A percentile compares a stretch with the other conserved stretches of the same genome.
Conservation (phyloP, 2,329 filamentous ascomycete species). For the Magnaporthales sp. region DNA sequence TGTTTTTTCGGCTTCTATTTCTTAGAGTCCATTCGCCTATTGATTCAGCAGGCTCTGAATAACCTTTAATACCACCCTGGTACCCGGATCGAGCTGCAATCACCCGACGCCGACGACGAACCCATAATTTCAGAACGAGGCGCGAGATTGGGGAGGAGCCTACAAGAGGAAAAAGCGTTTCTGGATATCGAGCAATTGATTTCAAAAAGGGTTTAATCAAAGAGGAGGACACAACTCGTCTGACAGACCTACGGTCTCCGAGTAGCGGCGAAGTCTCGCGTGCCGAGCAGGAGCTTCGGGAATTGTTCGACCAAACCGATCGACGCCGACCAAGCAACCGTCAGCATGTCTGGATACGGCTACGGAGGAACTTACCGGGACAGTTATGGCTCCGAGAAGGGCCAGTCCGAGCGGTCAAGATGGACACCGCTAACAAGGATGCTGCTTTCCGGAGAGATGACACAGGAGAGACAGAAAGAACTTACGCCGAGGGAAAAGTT, state of each 20-base stretch:
- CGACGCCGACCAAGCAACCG: conserved; percentile 5
- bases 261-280: background rate
- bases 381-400: conserved; percentile 20
- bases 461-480: conserved; percentile 60
- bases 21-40: conserved; percentile 16
- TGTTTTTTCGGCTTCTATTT: conserved; percentile 11
- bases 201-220: background rate
- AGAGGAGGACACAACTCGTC: background rate
- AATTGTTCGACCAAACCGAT: conserved; percentile 2
- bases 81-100: background rate
- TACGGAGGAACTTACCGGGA: conserved; percentile 17
- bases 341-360: conserved; percentile 23
- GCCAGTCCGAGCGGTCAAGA: conserved; percentile 62
- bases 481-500: conserved; percentile 64
- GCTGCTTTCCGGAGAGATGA: conserved; percentile 77
- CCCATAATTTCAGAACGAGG: conserved; percentile 3
- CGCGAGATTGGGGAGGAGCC: background rate
- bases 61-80: conserved; percentile 9
- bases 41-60: conserved; percentile 50
- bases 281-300: background rate
- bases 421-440: conserved; percentile 77
- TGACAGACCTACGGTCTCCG: background rate
- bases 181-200: background rate
- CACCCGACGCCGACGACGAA: background rate
- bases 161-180: conserved; percentile 2